These are phyloP conservation scores for Globisporangium paroecandrum DNA, from an alignment of 352 stramenopile genomes.

Conservation along the genomic window DNA sequence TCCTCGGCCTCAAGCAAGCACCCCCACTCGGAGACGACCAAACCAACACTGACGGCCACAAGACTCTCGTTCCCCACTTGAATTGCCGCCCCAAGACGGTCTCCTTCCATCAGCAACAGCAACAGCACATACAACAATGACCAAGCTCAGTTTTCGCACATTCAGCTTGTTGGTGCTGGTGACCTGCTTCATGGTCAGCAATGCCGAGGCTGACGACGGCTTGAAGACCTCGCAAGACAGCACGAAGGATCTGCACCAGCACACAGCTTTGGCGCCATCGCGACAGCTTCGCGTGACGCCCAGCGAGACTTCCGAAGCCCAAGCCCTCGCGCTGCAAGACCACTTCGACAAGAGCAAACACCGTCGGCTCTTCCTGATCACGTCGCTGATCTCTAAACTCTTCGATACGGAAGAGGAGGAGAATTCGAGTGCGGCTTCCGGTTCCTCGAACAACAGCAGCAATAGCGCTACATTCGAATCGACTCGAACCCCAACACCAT, in stretches of 20 bases:
- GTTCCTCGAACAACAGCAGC: not conserved
- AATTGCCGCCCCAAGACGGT: too few species aligned
- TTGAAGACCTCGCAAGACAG: not conserved
- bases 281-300: not conserved
- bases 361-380: slow-evolving; percentile 3
- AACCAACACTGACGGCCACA: too few species aligned
- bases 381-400: slow-evolving; percentile 1
- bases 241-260: not conserved
- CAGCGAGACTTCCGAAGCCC: not conserved
- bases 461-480: not conserved
- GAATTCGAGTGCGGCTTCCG: not conserved
- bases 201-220: not conserved
- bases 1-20: too few species aligned
- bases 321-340: not conserved
- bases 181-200: too few species aligned
- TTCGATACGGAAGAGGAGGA: not conserved
- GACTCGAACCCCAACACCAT: not conserved
- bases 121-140: too few species aligned
- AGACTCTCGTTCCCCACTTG: too few species aligned
- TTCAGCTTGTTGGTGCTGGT: too few species aligned
- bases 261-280: not conserved
- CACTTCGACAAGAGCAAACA: not conserved
- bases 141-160: too few species aligned
- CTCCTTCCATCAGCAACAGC: too few species aligned
- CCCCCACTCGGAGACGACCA: too few species aligned